Percentiles rank a stretch among this genome's conserved stretches.
phyloP scores from a whole-genome alignment of 345 rosid species.

The Zanthoxylum bungeanum region DNA sequence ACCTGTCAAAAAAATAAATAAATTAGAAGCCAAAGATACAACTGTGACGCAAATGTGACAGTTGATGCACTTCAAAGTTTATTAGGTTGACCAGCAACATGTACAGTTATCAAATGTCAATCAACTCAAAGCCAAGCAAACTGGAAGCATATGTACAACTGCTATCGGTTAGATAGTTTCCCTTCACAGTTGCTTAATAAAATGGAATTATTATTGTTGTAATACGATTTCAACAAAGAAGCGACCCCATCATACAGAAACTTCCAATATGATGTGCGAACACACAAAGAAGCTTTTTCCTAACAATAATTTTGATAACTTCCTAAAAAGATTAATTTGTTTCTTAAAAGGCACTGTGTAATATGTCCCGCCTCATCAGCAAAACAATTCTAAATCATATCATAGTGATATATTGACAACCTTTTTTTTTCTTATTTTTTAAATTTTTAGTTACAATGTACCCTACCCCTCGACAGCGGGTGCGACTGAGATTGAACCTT shows the following conservation, averaged over 20 bases:
- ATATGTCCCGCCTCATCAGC: background rate
- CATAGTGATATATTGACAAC: background rate
- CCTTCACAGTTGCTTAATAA: background rate
- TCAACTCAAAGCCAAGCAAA: background rate
- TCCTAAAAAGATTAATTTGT: background rate
- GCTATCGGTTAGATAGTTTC: background rate
- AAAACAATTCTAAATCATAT: background rate
- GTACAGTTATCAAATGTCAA: background rate
- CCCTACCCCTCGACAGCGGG: background rate
- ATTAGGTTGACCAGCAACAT: background rate
- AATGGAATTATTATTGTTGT: background rate
- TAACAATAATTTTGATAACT: background rate
- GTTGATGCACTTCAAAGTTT: background rate
- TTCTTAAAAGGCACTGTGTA: background rate
- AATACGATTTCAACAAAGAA: background rate
- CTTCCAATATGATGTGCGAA: background rate
- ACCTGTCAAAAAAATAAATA: constrained; percentile 41
- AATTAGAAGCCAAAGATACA: constrained; percentile 3
- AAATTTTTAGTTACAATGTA: background rate
- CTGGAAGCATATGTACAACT: background rate
- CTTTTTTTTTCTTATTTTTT: no score
- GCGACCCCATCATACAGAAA: background rate
- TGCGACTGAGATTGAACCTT: background rate
- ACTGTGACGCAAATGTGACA: background rate
- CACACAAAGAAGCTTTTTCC: no score